Percentiles rank a stretch among this genome's conserved stretches.
These are phyloP conservation scores for Boletellus deceptivus DNA, from an alignment of 1,284 basidiomycete species.

Conservation along the genomic window DNA sequence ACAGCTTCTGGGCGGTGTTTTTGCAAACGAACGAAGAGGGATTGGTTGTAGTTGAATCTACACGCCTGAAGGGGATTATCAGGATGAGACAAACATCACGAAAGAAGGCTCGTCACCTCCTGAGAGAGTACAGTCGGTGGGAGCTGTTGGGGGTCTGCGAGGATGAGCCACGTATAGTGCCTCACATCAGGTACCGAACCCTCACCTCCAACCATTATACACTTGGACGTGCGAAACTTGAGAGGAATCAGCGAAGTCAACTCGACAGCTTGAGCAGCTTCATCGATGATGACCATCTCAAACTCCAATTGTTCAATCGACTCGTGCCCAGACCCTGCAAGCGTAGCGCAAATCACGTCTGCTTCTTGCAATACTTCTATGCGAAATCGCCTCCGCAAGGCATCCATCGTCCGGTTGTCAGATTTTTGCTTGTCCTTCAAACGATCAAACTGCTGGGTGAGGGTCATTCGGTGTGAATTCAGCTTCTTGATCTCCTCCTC, in stretches of 20 bases:
- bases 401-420: slow-evolving; percentile 74
- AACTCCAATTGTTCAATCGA: slow-evolving; percentile 84
- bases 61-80: slow-evolving; percentile 53
- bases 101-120: slow-evolving; percentile 43
- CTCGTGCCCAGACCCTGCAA: slow-evolving; percentile 93
- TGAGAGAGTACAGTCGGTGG: slow-evolving; percentile 95
- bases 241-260: slow-evolving; percentile 96
- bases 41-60: slow-evolving; percentile 82
- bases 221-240: slow-evolving; percentile 82
- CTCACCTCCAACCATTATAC: slow-evolving; percentile 92
- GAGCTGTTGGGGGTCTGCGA: slow-evolving; percentile 89
- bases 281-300: slow-evolving; percentile 96
- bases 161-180: not conserved
- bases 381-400: slow-evolving; percentile 69
- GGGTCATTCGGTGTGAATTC: slow-evolving; percentile 58
- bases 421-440: slow-evolving; percentile 80
- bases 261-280: slow-evolving; percentile 97
- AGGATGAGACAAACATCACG: slow-evolving; percentile 3
- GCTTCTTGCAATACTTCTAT: slow-evolving; percentile 82
- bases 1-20: slow-evolving; percentile 76
- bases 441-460: slow-evolving; percentile 73
- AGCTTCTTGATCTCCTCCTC: slow-evolving; percentile 71
- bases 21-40: slow-evolving; percentile 92
- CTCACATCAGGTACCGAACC: not conserved
- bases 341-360: slow-evolving; percentile 92